Evolutionary conservation across 352 stramenopile genomes (phyloP), one percentile per base, ranked within the genome.

Genomic region (Nothophytophthora sp.): DNA sequence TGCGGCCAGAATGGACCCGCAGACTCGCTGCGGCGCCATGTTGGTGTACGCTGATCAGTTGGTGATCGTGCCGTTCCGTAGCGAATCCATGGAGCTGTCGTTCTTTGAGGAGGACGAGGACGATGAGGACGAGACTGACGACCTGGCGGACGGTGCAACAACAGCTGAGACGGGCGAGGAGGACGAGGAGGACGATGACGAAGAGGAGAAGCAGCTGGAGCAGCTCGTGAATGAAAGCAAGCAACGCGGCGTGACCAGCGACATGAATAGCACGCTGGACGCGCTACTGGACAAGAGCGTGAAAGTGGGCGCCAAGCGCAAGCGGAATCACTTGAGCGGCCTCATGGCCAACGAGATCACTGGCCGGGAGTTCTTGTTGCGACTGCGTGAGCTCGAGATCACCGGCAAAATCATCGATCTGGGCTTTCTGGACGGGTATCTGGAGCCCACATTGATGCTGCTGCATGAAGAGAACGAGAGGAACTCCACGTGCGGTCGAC

Each of bases 371-470:
- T 95, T 95, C 45, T 38, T 95, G 23, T 36, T 95, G 33, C 69
- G 78, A 1, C 58, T 95, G 18, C 76, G 80, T 3, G 81, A 91
- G 39, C 34, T 95, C 9, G 85, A 88, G 7, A 93, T 95, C 32
- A 66, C 64, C 1, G 82, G 82, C 18, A 90, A 90, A 49, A 57
- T 95, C 5, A 69, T 92, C 29, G 85, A 95, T 33, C 55, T 95
- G 13, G 81, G 77, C 0, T 95, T 95, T 43, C 62, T 95, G 11
- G 81, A 93, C 16, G 85, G 85, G 15, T 95, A 95, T 32, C 60
- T 95, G 25, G 85, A 95, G 54, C 85, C 85, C 11, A 95, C 85
- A 12, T 42, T 95, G 16, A 93, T 93, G 82, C 69, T 95, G 27
- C 56, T 95, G 37, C 85, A 95, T 44, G 85, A 95, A 57, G 82